Base-by-base conservation (phyloP, 345 rosid species). In the Schrenkiella parvula region DNA sequence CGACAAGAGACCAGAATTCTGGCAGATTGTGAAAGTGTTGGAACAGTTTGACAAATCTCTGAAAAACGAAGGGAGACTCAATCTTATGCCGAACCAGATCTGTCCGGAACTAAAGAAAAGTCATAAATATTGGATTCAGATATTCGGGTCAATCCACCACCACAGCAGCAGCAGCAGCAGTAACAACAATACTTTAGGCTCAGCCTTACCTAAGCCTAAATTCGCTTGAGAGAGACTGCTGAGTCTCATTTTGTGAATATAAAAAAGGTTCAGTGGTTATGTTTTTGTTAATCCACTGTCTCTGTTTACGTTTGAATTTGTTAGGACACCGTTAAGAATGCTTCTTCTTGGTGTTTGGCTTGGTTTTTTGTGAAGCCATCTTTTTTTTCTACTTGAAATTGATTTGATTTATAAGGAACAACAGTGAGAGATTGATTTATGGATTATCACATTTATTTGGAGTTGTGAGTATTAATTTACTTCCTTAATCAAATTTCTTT, bases 1-100 rank as follows among this genome's bases (percentile, higher is more conserved):
- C 4, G 91, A 86, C 26, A 87, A 84, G 81, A 84, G 97, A 83
- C 97, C 95, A 0, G 97, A 91, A 32, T 91, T 89, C 74, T 78
- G 88, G 84, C 97, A 87, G 78, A 73, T 87, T 22, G 89, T 91
- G 21, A 89, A 85, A 75, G 85, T 89, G 22, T 62, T 91, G 51
- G 96, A 91, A 83, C 84, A 89, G 68, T 91, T 91, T 46, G 71
- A 82, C 5, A 57, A 80, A 48, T 89, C 90, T 1, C 73, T 78
- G 35, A 78, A 79, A 26, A 64, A 3, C 12, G 80, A 87, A 29
- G 93, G 95, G 29, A 87, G 73, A 2, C 76, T 91, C 55, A 78
- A 42, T 64, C 82, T 87, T 34, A 79, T 62, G 48, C 83, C 71
- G 18, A 79, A 63, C 66, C 79, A 79, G 17, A 80, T 70, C 18